phyloP scores from a whole-genome alignment of 805 yeast genomes.

The Naumovozyma baii region DNA sequence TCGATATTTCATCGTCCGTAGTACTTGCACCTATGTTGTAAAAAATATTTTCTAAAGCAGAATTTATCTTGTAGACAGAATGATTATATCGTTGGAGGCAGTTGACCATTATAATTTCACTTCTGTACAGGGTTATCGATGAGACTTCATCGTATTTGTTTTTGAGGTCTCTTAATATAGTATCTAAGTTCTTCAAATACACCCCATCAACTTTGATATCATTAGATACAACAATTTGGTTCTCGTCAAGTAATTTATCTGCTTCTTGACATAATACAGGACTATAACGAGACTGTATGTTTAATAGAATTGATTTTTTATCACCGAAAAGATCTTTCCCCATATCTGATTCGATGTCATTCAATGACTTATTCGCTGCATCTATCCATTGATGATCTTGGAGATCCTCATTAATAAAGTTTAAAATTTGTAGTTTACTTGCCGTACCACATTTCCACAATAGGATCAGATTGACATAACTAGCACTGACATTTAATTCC shows the following conservation, averaged over 20 bases:
- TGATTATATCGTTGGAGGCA: slow-evolving; percentile 27
- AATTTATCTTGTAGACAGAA: slow-evolving; percentile 21
- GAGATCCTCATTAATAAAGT: slow-evolving; percentile 21
- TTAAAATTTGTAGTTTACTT: slow-evolving; percentile 35
- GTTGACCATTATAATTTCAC: slow-evolving; percentile 23
- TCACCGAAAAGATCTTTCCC: slow-evolving; percentile 31
- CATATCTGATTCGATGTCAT: slow-evolving; percentile 31
- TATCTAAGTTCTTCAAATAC: slow-evolving; percentile 61
- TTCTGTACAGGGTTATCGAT: slow-evolving; percentile 35
- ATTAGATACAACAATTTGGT: slow-evolving; percentile 22
- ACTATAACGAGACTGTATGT: slow-evolving; percentile 42
- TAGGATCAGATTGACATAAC: slow-evolving; percentile 31
- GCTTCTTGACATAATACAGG: slow-evolving; percentile 42
- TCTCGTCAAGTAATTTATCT: slow-evolving; percentile 24
- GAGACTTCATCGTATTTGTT: slow-evolving; percentile 53
- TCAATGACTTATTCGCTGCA: slow-evolving; percentile 17
- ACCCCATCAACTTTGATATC: slow-evolving; percentile 25
- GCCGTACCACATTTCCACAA: slow-evolving; percentile 60
- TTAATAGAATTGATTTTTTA: slow-evolving; percentile 34
- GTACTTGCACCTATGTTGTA: slow-evolving; percentile 15
- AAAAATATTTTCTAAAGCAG: slow-evolving; percentile 23
- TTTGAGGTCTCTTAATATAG: slow-evolving; percentile 62
- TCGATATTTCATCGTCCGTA: slow-evolving; percentile 16
- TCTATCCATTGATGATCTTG: slow-evolving; percentile 22
- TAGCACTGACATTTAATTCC: slow-evolving; percentile 11